Evolutionary conservation across 2,329 filamentous ascomycete species (phyloP).

Genomic region (Gnomoniopsis smithogilvyi): DNA sequence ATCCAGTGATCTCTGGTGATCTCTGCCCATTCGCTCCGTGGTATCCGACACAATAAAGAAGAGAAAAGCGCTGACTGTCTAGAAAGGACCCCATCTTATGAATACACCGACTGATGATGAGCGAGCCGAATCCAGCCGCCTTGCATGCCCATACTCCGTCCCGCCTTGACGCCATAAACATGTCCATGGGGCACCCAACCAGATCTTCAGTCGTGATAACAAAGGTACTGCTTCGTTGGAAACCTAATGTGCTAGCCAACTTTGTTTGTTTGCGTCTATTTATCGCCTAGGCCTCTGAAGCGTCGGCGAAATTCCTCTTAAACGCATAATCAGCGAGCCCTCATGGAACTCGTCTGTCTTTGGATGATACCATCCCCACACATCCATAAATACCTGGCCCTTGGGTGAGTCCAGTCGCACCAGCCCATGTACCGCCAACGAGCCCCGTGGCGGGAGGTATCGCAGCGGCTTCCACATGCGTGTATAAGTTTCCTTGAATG

Average conservation of each 20-base stretch:
- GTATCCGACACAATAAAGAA: slow-evolving; percentile 8
- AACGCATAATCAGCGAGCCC: slow-evolving; percentile 32
- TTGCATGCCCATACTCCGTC: not conserved
- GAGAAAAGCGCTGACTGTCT: slow-evolving; percentile 4
- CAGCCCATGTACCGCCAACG: slow-evolving; percentile 50
- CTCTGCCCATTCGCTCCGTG: slow-evolving; percentile 8
- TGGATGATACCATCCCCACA: slow-evolving; percentile 53
- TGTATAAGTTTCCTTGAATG: slow-evolving; percentile 28
- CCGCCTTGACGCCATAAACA: slow-evolving; percentile 6
- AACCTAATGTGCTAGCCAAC: not conserved
- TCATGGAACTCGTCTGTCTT: slow-evolving; percentile 45
- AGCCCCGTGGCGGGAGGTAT: slow-evolving; percentile 46
- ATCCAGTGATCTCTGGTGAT: not conserved
- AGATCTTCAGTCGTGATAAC: not conserved
- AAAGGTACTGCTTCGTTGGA: not conserved
- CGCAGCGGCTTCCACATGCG: slow-evolving; percentile 42
- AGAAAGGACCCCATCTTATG: no score
- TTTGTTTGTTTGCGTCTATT: not conserved
- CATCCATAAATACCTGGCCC: slow-evolving; percentile 48
- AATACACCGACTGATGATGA: not conserved
- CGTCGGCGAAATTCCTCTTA: slow-evolving; percentile 28
- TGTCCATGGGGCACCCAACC: not conserved
- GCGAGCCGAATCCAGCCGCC: not conserved
- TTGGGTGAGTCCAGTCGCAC: slow-evolving; percentile 49
- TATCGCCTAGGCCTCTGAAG: slow-evolving; percentile 15